Percentiles rank a stretch among this genome's conserved stretches.
phyloP scores from a whole-genome alignment of 1,139 yeast genomes.

The Sugiyamaella xylanicola region DNA sequence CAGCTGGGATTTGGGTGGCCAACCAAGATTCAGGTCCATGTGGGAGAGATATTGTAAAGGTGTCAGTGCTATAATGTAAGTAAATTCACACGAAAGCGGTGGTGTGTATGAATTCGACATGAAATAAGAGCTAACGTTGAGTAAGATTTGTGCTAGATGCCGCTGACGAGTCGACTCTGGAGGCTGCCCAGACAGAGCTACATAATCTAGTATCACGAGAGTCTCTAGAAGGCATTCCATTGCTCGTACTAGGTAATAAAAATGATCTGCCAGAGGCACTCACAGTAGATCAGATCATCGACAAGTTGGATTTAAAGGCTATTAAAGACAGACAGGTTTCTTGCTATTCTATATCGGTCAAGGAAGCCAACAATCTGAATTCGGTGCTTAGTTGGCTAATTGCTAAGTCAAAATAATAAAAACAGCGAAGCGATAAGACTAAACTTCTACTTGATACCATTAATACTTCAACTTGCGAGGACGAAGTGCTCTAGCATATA shows the following conservation, averaged over 20 bases:
- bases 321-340: constrained; percentile 43
- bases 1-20: constrained; percentile 48
- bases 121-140: not conserved
- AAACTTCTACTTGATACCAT: no score
- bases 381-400: constrained; percentile 45
- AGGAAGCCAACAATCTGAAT: constrained; percentile 43
- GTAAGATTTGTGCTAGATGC: constrained; percentile 43
- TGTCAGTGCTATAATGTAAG: constrained; percentile 43
- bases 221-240: constrained; percentile 43
- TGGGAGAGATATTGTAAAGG: constrained; percentile 48
- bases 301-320: constrained; percentile 38
- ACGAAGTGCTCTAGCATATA: no score
- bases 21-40: constrained; percentile 46
- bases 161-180: constrained; percentile 41
- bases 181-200: constrained; percentile 40
- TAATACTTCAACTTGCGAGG: no score
- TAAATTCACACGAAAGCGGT: no score
- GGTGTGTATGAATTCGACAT: no score
- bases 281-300: constrained; percentile 42
- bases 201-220: constrained; percentile 40
- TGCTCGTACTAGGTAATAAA: constrained; percentile 45
- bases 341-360: constrained; percentile 46
- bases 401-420: constrained; percentile 30
- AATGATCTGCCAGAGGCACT: constrained; percentile 42
- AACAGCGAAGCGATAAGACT: not conserved